phyloP scores from a whole-genome alignment of 192 early-diverging fungal species.

The Backusella parvicylindrica region DNA sequence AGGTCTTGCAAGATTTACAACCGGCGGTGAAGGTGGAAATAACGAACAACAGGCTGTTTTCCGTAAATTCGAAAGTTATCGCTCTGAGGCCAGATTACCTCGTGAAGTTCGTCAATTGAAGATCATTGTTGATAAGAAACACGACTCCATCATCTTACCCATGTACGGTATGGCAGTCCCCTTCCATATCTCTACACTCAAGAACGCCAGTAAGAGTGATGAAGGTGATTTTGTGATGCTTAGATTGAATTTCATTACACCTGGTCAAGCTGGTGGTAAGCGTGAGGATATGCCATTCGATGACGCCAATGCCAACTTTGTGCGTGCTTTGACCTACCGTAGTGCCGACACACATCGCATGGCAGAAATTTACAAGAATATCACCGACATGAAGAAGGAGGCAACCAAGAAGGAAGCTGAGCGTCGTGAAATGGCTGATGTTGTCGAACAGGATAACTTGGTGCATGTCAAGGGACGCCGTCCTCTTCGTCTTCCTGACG shows the following conservation, averaged over 20 bases:
- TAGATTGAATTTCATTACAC: slow-evolving; percentile 94
- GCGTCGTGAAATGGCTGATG: slow-evolving; percentile 91
- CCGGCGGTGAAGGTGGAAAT: slow-evolving; percentile 42
- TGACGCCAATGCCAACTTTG: slow-evolving; percentile 84
- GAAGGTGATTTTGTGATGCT: slow-evolving; percentile 89
- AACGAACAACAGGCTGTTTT: slow-evolving; percentile 71
- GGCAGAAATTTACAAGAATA: slow-evolving; percentile 80
- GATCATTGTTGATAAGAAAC: slow-evolving; percentile 88
- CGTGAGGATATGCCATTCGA: slow-evolving; percentile 89
- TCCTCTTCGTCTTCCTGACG: slow-evolving; percentile 80
- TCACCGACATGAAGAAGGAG: slow-evolving; percentile 91
- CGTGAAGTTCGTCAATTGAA: slow-evolving; percentile 71
- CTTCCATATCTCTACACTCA: slow-evolving; percentile 96
- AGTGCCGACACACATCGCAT: slow-evolving; percentile 80
- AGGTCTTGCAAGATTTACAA: slow-evolving; percentile 74
- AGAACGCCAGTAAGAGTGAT: slow-evolving; percentile 91
- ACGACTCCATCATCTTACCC: slow-evolving; percentile 88
- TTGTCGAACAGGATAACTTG: slow-evolving; percentile 92
- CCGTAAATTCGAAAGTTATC: slow-evolving; percentile 94
- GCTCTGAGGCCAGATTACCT: slow-evolving; percentile 84
- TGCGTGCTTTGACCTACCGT: slow-evolving; percentile 89
- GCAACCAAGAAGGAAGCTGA: slow-evolving; percentile 91
- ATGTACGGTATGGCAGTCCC: slow-evolving; percentile 96
- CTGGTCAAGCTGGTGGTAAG: slow-evolving; percentile 88
- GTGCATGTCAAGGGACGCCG: slow-evolving; percentile 72